Percentiles rank a stretch among this genome's conserved stretches.
phyloP scores from a whole-genome alignment of 139 green algal genomes.

The Axilococcus clingmanii region DNA sequence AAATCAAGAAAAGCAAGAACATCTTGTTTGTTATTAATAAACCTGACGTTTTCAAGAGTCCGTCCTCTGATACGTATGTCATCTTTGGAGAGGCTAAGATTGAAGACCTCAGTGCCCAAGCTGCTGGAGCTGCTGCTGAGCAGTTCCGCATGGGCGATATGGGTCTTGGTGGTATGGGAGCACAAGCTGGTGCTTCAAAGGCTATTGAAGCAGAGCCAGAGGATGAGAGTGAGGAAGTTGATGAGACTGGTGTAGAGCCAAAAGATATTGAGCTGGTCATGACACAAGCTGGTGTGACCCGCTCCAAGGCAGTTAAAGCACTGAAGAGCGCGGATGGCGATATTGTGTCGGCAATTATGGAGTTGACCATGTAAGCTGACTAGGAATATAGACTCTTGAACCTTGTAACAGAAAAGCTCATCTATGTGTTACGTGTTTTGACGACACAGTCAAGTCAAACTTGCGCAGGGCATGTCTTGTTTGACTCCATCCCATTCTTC shows the following conservation, averaged over 20 bases:
- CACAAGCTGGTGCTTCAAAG: constrained; percentile 4
- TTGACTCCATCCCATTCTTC: background rate
- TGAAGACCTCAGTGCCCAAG: constrained; percentile 89
- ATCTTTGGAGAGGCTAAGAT: constrained; percentile 99
- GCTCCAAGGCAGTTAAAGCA: constrained; percentile 83
- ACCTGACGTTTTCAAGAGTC: constrained; percentile 97
- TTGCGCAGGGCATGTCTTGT: too few species aligned
- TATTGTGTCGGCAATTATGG: constrained; percentile 98
- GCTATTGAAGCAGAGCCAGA: constrained; percentile 30
- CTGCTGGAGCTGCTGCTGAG: constrained; percentile 64
- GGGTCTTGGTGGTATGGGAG: constrained; percentile 1
- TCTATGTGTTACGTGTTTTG: background rate
- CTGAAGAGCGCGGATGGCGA: constrained; percentile 86
- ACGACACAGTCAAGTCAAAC: background rate
- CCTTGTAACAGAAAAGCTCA: background rate
- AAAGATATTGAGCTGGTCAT: constrained; percentile 99
- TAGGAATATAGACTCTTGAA: background rate
- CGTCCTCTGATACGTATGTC: constrained; percentile 93
- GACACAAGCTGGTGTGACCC: constrained; percentile 84
- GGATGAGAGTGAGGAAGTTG: constrained; percentile 80
- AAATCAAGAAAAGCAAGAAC: constrained; percentile 99
- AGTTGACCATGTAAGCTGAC: constrained; percentile 50
- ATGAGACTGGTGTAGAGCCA: constrained; percentile 87
- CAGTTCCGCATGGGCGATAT: constrained; percentile 61
- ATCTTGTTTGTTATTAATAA: constrained; percentile 96